Conservation (phyloP, 148 eudicot genomes). For the Camellia sinensis region DNA sequence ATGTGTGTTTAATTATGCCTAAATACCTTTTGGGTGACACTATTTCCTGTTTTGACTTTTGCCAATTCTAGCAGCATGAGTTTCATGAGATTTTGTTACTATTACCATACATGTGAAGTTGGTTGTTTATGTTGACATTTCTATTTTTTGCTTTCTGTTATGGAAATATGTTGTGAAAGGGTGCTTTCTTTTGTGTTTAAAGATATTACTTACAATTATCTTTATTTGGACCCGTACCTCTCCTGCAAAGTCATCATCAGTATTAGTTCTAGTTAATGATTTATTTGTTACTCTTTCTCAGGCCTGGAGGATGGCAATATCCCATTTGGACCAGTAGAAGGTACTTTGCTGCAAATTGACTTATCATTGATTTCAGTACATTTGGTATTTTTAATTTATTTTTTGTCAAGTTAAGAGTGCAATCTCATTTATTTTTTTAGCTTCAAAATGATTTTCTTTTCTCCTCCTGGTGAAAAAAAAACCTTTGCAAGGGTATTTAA, state of each 20-base stretch:
- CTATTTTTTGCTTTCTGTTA: background rate
- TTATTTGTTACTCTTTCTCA: conserved; percentile 25
- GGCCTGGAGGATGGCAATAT: conserved; percentile 67
- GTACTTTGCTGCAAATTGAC: conserved; percentile 27
- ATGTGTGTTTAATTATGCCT: background rate
- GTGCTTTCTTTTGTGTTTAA: background rate
- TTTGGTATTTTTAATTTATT: background rate
- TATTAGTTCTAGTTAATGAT: background rate
- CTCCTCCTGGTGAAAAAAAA: no score
- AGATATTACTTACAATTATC: background rate
- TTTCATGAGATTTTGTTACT: background rate
- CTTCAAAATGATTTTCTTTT: no score
- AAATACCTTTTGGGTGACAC: background rate
- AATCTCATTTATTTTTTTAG: background rate
- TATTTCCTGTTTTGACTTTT: background rate
- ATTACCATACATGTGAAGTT: background rate
- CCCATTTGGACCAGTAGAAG: conserved; percentile 72
- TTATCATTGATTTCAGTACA: background rate
- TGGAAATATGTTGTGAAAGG: background rate
- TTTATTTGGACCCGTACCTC: background rate
- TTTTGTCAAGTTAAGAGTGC: background rate
- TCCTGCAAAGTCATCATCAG: background rate
- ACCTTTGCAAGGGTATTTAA: no score
- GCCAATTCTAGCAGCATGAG: conserved; percentile 2
- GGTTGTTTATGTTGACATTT: background rate